phyloP scores from a whole-genome alignment of 768 basidiomycete genomes.

The Agrocybe praecox region DNA sequence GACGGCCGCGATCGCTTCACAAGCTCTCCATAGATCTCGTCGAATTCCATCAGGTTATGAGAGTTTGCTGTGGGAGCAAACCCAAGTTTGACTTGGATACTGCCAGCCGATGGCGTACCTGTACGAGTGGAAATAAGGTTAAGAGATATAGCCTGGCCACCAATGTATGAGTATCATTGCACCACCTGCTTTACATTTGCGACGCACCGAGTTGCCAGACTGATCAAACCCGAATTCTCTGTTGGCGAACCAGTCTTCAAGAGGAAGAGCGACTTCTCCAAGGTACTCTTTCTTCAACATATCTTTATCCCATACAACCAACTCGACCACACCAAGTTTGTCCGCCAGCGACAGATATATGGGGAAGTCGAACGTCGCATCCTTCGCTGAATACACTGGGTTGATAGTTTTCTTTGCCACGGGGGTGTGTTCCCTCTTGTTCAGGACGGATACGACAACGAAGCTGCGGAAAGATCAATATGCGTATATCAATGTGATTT shows the following conservation, averaged over 20 bases:
- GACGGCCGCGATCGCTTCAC: conserved; percentile 64
- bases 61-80: conserved; percentile 49
- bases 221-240: conserved; percentile 57
- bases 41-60: conserved; percentile 47
- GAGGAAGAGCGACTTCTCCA: conserved; percentile 77
- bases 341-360: conserved; percentile 78
- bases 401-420: conserved; percentile 73
- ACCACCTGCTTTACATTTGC: not conserved
- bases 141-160: conserved; percentile 34
- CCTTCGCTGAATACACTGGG: conserved; percentile 64
- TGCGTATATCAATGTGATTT: not conserved
- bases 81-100: conserved; percentile 47
- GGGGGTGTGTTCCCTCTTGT: conserved; percentile 67
- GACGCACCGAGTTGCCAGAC: conserved; percentile 64
- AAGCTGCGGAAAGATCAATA: conserved; percentile 43
- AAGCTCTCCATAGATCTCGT: conserved; percentile 65
- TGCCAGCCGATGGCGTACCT: conserved; percentile 40
- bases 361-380: conserved; percentile 90
- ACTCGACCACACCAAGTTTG: conserved; percentile 72
- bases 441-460: conserved; percentile 66
- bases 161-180: not conserved
- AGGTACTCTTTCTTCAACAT: conserved; percentile 90
- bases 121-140: conserved; percentile 44
- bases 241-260: conserved; percentile 80
- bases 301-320: conserved; percentile 95